A percentile compares a stretch with the other conserved stretches of the same genome.
Evolutionary conservation across 305 asterid species (phyloP).

Genomic region (Solanum hybrid): DNA sequence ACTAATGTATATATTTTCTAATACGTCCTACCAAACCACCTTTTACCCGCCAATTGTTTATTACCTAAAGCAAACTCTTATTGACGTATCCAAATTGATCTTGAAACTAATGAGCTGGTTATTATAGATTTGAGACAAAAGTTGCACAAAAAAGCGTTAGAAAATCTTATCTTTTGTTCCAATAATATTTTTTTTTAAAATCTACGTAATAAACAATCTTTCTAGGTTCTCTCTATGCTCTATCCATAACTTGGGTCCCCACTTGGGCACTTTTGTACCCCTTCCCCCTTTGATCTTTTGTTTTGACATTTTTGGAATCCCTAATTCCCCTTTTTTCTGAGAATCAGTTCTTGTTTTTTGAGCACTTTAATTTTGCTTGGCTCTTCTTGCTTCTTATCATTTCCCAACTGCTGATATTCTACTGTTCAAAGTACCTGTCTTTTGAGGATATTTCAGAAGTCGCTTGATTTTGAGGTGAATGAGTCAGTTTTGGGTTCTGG

Average conservation of each 20-base stretch:
- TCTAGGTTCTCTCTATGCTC: not conserved
- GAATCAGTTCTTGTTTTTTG: conserved; percentile 2
- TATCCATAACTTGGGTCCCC: conserved; percentile 10
- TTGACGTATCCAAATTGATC: not conserved
- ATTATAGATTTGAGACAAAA: not conserved
- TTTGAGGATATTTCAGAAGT: conserved; percentile 8
- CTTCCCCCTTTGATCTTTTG: not conserved
- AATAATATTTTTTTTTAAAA: not conserved
- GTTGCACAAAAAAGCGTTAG: not conserved
- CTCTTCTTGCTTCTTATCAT: not conserved
- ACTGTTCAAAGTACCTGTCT: not conserved
- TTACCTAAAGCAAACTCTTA: not conserved
- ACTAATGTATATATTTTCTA: not conserved
- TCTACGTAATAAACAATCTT: not conserved
- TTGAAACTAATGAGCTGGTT: not conserved
- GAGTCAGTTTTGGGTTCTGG: conserved; percentile 16
- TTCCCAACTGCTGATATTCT: not conserved
- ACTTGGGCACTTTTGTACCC: conserved; percentile 1
- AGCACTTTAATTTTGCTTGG: conserved; percentile 8
- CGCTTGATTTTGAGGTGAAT: conserved; percentile 10
- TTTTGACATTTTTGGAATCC: not conserved
- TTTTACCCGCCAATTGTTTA: not conserved
- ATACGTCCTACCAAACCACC: not conserved
- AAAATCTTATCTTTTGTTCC: not conserved
- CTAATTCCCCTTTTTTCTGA: not conserved